Percentiles rank a stretch among this genome's conserved stretches.
phyloP scores from a whole-genome alignment of 306 rosid genomes.

The Cucumis hystrix region DNA sequence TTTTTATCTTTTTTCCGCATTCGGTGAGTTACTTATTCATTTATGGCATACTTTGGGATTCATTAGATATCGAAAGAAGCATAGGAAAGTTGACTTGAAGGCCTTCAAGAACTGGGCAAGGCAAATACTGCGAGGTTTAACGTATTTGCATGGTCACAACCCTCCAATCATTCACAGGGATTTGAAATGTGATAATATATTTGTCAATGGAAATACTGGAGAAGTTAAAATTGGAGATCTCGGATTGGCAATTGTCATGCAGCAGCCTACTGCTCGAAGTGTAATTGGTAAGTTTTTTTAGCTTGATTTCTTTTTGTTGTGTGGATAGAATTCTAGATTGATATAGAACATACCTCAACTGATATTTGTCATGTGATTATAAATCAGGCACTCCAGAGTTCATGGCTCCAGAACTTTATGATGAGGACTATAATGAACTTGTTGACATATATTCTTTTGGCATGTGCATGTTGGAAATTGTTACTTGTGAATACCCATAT shows the following conservation, averaged over 20 bases:
- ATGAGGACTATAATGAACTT: constrained; percentile 80
- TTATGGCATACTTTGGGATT: constrained; percentile 2
- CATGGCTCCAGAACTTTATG: constrained; percentile 98
- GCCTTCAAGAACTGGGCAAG: constrained; percentile 97
- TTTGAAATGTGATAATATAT: constrained; percentile 81
- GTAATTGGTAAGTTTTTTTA: constrained; percentile 43
- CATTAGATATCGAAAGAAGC: constrained; percentile 58
- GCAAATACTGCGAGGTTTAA: constrained; percentile 72
- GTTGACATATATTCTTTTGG: constrained; percentile 96
- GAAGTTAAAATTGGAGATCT: constrained; percentile 91
- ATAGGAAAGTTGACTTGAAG: constrained; percentile 51
- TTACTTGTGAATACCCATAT: constrained; percentile 86
- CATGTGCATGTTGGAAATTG: constrained; percentile 82
- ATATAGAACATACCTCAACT: background rate
- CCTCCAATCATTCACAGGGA: constrained; percentile 90
- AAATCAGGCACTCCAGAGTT: constrained; percentile 84
- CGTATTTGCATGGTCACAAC: constrained; percentile 59
- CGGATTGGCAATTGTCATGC: constrained; percentile 80
- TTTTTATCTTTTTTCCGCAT: background rate
- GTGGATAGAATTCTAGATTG: background rate
- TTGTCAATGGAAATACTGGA: constrained; percentile 77
- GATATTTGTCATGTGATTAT: background rate
- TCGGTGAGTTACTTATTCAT: background rate
- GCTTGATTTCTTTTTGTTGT: background rate
- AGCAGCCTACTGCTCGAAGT: constrained; percentile 79